Base-by-base conservation (phyloP, 2,329 filamentous ascomycete species). In the Arthrobotrys megalospora region DNA sequence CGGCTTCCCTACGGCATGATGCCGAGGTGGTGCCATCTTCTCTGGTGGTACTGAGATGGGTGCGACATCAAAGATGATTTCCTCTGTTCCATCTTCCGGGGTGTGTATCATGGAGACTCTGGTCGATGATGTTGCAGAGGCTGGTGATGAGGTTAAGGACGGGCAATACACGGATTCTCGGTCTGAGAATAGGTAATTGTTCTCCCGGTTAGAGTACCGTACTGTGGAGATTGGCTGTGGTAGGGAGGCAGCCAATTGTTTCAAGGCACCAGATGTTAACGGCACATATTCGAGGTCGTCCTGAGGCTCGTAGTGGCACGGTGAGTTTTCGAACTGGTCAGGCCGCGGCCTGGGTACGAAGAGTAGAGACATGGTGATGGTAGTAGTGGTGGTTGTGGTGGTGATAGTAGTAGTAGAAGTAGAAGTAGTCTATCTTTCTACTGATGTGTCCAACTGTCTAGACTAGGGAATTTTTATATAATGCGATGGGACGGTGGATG, bases 211-310 rank as follows among this genome's bases (percentile, higher is more conserved):
- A 47, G 75, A 78, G 38, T 78, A 78, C 41, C 75, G 58, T 7
- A 78, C 75, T 34, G 75, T 78, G 2, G 75, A 78, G 14, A 78
- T 78, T 0, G 75, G 75, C 52, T 78, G 75, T 16, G 75, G 75
- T 43, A 78, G 53, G 0, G 75, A 78, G 0, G 75, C 75, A 8
- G 75, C 75, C 24, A 78, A 64, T 34, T 45, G 58, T 53, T 78
- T 78, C 11, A 78, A 38, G 38, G 75, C 75, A 12, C 72, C 75
- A 1, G 67, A 60, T 52, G 75, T 78, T 58, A 78, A 62, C 3
- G 75, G 75, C 14, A 78, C 67, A 41, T 78, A 78, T 55, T 78
- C 75, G 11, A 78, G 75, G 75, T 78, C 75, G 75, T 78, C 75
- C 67, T 78, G 75, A 38, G 75, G 75, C 62, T 64, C 67, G 63